Evolutionary conservation across 768 basidiomycete species (phyloP).

Genomic region (Kwoniella botswanensis): DNA sequence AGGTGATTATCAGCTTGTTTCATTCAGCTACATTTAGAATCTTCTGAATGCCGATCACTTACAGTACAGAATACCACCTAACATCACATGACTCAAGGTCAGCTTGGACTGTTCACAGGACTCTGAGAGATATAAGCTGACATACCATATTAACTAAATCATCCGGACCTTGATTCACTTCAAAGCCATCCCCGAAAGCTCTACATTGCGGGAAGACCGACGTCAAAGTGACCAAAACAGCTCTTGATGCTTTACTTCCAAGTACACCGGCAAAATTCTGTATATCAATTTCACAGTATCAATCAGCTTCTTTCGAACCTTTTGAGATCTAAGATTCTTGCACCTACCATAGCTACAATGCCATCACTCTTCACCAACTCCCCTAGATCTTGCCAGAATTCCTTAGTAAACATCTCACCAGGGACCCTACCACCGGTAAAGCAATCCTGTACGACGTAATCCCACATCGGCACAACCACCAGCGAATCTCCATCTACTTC

Average conservation of each 20-base stretch:
- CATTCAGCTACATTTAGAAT: not conserved
- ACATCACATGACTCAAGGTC: not conserved
- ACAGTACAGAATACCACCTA: slow-evolving; percentile 84
- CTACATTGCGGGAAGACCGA: slow-evolving; percentile 77
- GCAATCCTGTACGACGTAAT: slow-evolving; percentile 79
- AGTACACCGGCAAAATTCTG: slow-evolving; percentile 71
- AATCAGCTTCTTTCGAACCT: not conserved
- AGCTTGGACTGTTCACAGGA: not conserved
- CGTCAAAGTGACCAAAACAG: slow-evolving; percentile 73
- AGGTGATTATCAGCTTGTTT: not conserved
- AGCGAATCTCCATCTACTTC: not conserved
- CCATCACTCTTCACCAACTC: slow-evolving; percentile 71
- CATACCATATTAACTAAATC: slow-evolving; percentile 76
- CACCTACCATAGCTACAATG: slow-evolving; percentile 76
- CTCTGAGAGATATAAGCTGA: not conserved
- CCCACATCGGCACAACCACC: slow-evolving; percentile 60
- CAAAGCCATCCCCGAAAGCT: slow-evolving; percentile 75
- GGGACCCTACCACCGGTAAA: slow-evolving; percentile 95
- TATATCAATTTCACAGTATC: not conserved
- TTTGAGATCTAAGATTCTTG: too few relatives aligned
- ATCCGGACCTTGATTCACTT: slow-evolving; percentile 59
- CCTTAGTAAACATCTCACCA: slow-evolving; percentile 76
- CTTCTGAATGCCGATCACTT: not conserved
- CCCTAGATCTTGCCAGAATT: slow-evolving; percentile 80
- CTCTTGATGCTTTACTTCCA: slow-evolving; percentile 67